Percentiles rank a stretch among this genome's conserved stretches.
phyloP scores from a whole-genome alignment of 1,284 basidiomycete genomes.

The Schizopora paradoxa region DNA sequence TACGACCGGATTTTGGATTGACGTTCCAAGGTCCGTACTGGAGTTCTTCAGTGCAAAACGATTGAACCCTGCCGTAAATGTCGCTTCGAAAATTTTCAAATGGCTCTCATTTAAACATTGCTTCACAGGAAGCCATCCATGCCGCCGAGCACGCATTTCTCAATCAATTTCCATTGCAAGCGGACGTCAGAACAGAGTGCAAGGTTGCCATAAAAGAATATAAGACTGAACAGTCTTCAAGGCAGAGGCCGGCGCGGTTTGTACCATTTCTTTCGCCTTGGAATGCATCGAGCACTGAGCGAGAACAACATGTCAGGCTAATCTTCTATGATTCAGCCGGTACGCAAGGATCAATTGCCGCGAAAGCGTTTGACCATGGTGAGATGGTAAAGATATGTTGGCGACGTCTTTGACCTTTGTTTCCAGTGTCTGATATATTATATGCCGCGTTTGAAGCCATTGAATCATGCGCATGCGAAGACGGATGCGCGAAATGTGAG shows the following conservation, averaged over 20 bases:
- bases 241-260: conserved; percentile 76
- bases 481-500: conserved; percentile 74
- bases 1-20: conserved; percentile 82
- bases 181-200: conserved; percentile 83
- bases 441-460: conserved; percentile 58
- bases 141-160: conserved; percentile 82
- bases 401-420: no score
- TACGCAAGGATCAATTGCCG: conserved; percentile 65
- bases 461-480: conserved; percentile 62
- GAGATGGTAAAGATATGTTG: conserved; percentile 17
- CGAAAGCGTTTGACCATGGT: conserved; percentile 84
- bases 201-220: conserved; percentile 79
- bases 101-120: no score
- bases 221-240: conserved; percentile 46
- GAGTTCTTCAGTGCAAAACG: conserved; percentile 50
- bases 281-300: no score
- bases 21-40: conserved; percentile 58
- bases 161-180: conserved; percentile 67
- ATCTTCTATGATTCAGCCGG: conserved; percentile 80
- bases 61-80: conserved; percentile 60
- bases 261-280: conserved; percentile 8
- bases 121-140: conserved; percentile 85
- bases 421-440: conserved; percentile 55
- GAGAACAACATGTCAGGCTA: conserved; percentile 41
- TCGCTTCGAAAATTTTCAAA: no score